Conservation (phyloP, 176 grass and related monocot species). For the Oryza meridionalis region DNA sequence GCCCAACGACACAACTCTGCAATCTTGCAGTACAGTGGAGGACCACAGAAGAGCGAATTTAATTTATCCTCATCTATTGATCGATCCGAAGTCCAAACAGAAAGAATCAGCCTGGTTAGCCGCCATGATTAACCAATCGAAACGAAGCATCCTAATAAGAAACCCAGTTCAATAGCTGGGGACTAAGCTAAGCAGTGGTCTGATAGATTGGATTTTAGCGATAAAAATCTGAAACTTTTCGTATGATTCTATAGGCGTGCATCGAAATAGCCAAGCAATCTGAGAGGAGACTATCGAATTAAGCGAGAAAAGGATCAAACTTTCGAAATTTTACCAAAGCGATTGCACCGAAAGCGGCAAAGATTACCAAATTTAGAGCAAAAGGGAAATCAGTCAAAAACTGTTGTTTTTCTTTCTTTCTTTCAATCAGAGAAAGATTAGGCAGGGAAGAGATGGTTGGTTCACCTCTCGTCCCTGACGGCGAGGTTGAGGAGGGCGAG, state of each 20-base stretch:
- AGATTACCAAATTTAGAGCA: constrained; percentile 1
- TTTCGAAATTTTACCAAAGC: background rate
- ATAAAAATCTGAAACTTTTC: background rate
- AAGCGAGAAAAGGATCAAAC: background rate
- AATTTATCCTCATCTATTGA: background rate
- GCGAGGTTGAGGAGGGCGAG: constrained; percentile 95
- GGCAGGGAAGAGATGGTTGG: background rate
- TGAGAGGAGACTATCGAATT: background rate
- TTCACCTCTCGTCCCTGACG: constrained; percentile 76
- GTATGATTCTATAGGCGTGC: background rate
- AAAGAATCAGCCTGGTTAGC: background rate
- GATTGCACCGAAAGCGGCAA: constrained; percentile 8
- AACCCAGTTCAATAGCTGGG: background rate
- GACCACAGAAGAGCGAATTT: background rate
- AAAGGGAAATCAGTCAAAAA: background rate
- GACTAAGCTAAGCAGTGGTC: background rate
- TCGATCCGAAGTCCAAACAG: background rate
- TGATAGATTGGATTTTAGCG: background rate
- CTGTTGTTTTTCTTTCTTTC: background rate
- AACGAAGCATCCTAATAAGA: background rate
- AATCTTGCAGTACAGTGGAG: background rate
- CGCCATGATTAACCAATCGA: constrained; percentile 23
- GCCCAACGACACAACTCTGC: background rate
- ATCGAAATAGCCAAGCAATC: background rate
- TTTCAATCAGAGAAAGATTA: background rate